phyloP scores from a whole-genome alignment of 2,329 filamentous ascomycete species.

The Bipolaris bicolor region DNA sequence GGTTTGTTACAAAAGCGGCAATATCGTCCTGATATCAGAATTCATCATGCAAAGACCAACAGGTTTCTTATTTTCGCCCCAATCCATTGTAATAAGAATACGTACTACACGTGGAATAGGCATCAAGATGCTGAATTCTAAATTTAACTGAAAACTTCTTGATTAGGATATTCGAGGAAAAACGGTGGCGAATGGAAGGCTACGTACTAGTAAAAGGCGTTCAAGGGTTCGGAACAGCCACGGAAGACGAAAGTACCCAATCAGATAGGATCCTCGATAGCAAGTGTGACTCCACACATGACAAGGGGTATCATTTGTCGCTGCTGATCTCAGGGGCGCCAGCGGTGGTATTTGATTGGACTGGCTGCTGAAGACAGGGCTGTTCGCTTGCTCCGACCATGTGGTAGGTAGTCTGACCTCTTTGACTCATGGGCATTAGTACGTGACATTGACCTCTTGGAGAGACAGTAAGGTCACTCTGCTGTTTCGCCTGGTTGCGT shows the following conservation, averaged over 20 bases:
- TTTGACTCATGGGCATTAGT: no score
- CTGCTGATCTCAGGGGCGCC: neutral
- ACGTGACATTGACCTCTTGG: no score
- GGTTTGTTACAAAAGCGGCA: neutral
- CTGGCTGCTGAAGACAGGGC: neutral
- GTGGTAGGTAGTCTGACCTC: neutral
- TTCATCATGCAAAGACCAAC: neutral
- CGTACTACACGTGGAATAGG: no score
- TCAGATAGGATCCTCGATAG: no score
- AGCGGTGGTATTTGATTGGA: no score
- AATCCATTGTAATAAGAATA: no score
- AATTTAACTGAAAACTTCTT: no score
- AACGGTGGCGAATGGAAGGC: no score
- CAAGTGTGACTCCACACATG: neutral
- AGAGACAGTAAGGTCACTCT: no score
- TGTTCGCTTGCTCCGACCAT: neutral
- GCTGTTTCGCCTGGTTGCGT: neutral
- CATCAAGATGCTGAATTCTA: no score
- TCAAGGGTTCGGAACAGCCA: neutral
- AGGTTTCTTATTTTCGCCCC: conserved; percentile 20
- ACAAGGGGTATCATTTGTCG: neutral
- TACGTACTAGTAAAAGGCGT: no score
- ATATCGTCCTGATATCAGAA: conserved; percentile 4
- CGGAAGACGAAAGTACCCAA: neutral
- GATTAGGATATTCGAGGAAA: no score